These are phyloP conservation scores for Penicillium sp. DNA, from an alignment of 2,329 filamentous ascomycete species.

Conservation along the genomic window DNA sequence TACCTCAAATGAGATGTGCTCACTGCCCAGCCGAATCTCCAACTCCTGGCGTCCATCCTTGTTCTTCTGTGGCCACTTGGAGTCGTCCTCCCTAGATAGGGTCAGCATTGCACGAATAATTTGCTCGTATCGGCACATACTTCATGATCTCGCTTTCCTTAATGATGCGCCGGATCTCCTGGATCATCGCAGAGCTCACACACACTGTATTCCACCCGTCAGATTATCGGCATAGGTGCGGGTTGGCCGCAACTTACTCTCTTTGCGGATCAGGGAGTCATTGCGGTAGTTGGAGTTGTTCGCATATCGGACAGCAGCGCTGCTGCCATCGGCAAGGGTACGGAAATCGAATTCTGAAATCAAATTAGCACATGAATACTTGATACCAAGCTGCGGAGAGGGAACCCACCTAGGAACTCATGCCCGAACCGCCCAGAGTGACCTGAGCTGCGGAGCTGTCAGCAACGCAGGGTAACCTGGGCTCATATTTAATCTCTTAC, in stretches of 20 bases:
- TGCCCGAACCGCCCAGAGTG: constrained; percentile 97
- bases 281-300: constrained; percentile 99
- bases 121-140: constrained; percentile 50
- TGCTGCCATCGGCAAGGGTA: constrained; percentile 86
- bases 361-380: constrained; percentile 23
- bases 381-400: constrained; percentile 9
- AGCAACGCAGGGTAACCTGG: constrained; percentile 43
- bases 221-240: neutral
- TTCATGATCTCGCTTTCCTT: constrained; percentile 97
- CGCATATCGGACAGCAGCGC: constrained; percentile 91
- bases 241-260: constrained; percentile 65
- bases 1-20: constrained; percentile 98
- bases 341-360: constrained; percentile 89
- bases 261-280: constrained; percentile 97
- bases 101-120: constrained; percentile 14
- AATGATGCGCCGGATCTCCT: constrained; percentile 96
- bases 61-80: constrained; percentile 98
- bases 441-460: constrained; percentile 69
- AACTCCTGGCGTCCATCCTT: constrained; percentile 97
- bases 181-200: constrained; percentile 83
- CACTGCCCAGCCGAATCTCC: constrained; percentile 88
- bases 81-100: constrained; percentile 80
- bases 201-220: constrained; percentile 66
- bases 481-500: constrained; percentile 56
- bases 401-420: constrained; percentile 81